Evolutionary conservation across 768 basidiomycete genomes (phyloP).

Genomic region (Collybiopsis luxurians): DNA sequence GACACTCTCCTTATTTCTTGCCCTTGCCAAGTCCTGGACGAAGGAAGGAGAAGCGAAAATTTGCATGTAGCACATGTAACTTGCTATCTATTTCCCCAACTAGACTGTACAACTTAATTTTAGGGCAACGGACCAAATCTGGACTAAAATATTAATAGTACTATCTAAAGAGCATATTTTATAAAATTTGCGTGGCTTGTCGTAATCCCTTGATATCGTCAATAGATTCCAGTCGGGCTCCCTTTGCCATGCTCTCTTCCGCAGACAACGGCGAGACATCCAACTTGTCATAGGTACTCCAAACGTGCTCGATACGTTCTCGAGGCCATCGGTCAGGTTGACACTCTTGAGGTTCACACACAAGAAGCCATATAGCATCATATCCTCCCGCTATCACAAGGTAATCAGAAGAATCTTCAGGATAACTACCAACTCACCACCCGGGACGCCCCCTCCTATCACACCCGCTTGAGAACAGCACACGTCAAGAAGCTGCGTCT

Average conservation of each 20-base stretch:
- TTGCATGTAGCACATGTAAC: slow-evolving; percentile 45
- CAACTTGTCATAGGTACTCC: slow-evolving; percentile 60
- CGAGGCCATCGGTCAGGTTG: slow-evolving; percentile 48
- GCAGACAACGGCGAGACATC: slow-evolving; percentile 72
- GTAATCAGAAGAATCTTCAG: not conserved
- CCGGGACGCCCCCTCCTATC: slow-evolving; percentile 93
- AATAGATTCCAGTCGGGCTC: slow-evolving; percentile 61
- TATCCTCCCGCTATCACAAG: slow-evolving; percentile 83
- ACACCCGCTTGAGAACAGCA: slow-evolving; percentile 81
- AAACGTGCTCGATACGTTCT: slow-evolving; percentile 62
- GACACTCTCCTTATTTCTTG: slow-evolving; percentile 72
- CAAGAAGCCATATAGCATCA: slow-evolving; percentile 94
- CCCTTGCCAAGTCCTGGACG: slow-evolving; percentile 77
- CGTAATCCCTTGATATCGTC: slow-evolving; percentile 55
- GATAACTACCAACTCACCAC: slow-evolving; percentile 56
- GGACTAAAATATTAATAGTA: not conserved
- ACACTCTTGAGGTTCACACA: slow-evolving; percentile 56
- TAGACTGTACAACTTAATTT: slow-evolving; percentile 1
- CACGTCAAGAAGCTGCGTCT: slow-evolving; percentile 78
- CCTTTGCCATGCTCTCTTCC: slow-evolving; percentile 64
- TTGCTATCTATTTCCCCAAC: not conserved
- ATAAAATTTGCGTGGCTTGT: slow-evolving; percentile 22
- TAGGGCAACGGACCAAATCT: not conserved
- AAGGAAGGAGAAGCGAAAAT: slow-evolving; percentile 69
- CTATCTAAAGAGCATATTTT: not conserved